A percentile compares a stretch with the other conserved stretches of the same genome.
phyloP scores from a whole-genome alignment of 257 asterid species.

The Salvia miltiorrhiza region DNA sequence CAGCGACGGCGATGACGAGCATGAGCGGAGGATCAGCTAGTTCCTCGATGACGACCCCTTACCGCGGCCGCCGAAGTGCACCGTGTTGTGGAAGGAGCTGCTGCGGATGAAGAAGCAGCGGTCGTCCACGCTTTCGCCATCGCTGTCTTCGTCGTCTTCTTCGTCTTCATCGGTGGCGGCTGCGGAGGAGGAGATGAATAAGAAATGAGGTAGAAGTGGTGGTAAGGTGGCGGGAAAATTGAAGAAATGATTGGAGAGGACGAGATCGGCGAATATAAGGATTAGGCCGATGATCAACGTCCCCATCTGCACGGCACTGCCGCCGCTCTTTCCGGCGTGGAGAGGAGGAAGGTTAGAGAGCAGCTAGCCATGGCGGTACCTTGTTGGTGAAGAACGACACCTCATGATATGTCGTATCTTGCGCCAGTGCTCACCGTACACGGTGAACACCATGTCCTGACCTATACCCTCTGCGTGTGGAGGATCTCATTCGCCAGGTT shows the following conservation, averaged over 20 bases:
- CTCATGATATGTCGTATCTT: constrained; percentile 90
- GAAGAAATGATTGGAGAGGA: constrained; percentile 71
- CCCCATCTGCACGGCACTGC: constrained; percentile 65
- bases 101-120: constrained; percentile 57
- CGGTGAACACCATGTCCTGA: constrained; percentile 94
- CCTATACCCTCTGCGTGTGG: constrained; percentile 93
- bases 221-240: constrained; percentile 44
- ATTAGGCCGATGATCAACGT: constrained; percentile 79
- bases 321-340: constrained; percentile 58
- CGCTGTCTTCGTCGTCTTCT: constrained; percentile 40
- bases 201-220: constrained; percentile 24
- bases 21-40: constrained; percentile 59
- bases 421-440: constrained; percentile 96
- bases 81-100: constrained; percentile 81
- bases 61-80: constrained; percentile 86
- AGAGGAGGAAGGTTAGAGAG: constrained; percentile 38
- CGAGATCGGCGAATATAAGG: constrained; percentile 56
- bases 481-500: constrained; percentile 77
- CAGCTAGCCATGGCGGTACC: constrained; percentile 58
- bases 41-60: constrained; percentile 90
- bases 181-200: constrained; percentile 24
- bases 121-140: constrained; percentile 50
- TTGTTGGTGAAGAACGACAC: constrained; percentile 90
- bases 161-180: constrained; percentile 33
- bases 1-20: constrained; percentile 12